These are phyloP conservation scores for Colletotrichum liriopes DNA, from an alignment of 2,329 filamentous ascomycete genomes.

Conservation along the genomic window DNA sequence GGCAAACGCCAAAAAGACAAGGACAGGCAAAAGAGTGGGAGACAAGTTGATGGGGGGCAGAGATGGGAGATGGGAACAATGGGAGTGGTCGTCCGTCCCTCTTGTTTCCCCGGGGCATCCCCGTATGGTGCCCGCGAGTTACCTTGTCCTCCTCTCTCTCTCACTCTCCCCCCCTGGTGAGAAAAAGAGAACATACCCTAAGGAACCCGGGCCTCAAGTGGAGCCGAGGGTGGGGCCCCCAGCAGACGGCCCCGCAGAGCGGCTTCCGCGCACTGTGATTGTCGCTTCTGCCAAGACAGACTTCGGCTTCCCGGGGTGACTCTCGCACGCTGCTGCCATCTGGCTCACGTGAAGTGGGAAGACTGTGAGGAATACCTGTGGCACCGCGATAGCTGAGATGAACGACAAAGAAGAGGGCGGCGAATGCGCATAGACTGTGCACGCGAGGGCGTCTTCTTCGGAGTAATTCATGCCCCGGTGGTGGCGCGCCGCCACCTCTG, in stretches of 20 bases:
- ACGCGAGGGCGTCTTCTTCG: not conserved
- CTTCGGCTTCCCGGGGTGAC: constrained; percentile 31
- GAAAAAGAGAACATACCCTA: not conserved
- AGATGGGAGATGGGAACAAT: constrained; percentile 14
- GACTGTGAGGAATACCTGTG: constrained; percentile 32
- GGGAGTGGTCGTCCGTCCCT: constrained; percentile 3
- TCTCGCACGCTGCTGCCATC: constrained; percentile 1
- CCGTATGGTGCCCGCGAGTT: constrained; percentile 19
- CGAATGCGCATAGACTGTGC: not conserved
- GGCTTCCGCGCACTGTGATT: constrained; percentile 43
- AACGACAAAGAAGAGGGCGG: not conserved
- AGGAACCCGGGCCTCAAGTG: constrained; percentile 9
- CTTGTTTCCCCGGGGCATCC: constrained; percentile 29
- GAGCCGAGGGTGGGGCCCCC: constrained; percentile 1
- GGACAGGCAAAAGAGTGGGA: constrained; percentile 13
- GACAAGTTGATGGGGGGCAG: not conserved
- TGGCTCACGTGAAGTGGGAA: constrained; percentile 40
- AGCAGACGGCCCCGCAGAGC: constrained; percentile 37
- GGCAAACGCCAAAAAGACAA: not conserved
- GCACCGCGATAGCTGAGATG: constrained; percentile 7
- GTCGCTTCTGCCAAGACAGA: constrained; percentile 30
- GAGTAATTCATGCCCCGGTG: not conserved
- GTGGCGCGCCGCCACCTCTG: not conserved
- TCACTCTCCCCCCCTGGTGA: not conserved
- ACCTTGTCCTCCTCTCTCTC: constrained; percentile 1